Conservation (phyloP, 306 rosid species). For the Datisca glomerata region DNA sequence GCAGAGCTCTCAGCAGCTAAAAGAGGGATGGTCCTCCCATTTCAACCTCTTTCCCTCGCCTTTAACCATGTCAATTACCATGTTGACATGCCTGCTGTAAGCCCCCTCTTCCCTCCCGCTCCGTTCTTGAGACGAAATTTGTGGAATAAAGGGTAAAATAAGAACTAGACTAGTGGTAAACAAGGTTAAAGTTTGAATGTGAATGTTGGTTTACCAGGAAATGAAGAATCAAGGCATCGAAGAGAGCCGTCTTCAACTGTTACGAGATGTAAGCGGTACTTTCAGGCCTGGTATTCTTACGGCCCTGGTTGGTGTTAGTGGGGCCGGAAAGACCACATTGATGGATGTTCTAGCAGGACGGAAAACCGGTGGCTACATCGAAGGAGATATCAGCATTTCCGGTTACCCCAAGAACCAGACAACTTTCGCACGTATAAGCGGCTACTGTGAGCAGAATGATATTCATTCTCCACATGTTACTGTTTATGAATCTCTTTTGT, state of each 20-base stretch:
- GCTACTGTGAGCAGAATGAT: slow-evolving; percentile 69
- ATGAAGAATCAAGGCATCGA: slow-evolving; percentile 42
- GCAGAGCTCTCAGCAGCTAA: no score
- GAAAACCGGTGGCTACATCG: slow-evolving; percentile 48
- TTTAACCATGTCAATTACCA: slow-evolving; percentile 63
- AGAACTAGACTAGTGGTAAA: no score
- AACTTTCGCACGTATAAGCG: slow-evolving; percentile 53
- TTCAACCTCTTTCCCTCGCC: slow-evolving; percentile 53
- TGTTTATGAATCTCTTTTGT: slow-evolving; percentile 49
- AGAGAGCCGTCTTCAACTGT: slow-evolving; percentile 42
- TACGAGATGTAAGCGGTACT: slow-evolving; percentile 53
- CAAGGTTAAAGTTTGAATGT: not conserved
- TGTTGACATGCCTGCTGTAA: slow-evolving; percentile 72
- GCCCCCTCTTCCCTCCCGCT: no score
- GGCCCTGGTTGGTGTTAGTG: slow-evolving; percentile 64
- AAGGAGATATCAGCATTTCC: slow-evolving; percentile 45
- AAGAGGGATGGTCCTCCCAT: slow-evolving; percentile 56
- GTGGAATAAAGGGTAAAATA: no score
- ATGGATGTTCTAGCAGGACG: slow-evolving; percentile 65
- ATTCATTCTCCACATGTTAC: slow-evolving; percentile 59
- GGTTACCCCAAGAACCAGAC: slow-evolving; percentile 56
- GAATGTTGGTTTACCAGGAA: slow-evolving; percentile 24
- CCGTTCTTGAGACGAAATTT: no score
- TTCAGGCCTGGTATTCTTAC: slow-evolving; percentile 49
- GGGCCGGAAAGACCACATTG: slow-evolving; percentile 65